Base-by-base conservation (phyloP, 805 yeast species). In the Lipomyces spencermartinsiae region DNA sequence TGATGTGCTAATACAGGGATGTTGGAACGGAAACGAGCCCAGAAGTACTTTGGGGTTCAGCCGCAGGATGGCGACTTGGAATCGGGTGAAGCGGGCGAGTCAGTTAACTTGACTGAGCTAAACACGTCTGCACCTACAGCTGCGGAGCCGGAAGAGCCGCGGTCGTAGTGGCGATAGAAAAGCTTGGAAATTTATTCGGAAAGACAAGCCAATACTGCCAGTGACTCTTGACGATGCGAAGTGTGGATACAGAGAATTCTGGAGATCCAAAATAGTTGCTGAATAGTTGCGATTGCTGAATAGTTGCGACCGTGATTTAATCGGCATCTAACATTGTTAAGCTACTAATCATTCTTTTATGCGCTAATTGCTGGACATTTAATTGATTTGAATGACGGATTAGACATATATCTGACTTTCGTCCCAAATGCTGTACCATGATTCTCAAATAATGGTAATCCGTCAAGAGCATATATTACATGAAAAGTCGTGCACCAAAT, bases 21-120 rank as follows among this genome's bases (percentile, higher is more conserved):
- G 74, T 73, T 73, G 37, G 75, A 71, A 16, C 74, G 75, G 10
- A 71, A 65, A 58, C 72, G 75, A 16, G 69, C 70, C 7, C 60
- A 60, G 22, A 71, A 71, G 37, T 71, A 71, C 69, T 53, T 59
- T 35, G 60, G 62, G n/a, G 58, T 69, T 4, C 65, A 46, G 31
- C n/a, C 66, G 1, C 49, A 33, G 14, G 64, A 65, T 6, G 12
- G 19, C 12, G 67, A 51, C 39, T 33, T 64, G 31, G 67, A 64
- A n/a, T 62, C 61, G 12, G 66, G 60, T 29, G 62, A 49, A 16
- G 25, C 53, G 12, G 37, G 29, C 12, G 62, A 65, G 34, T 22
- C 31, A 7, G 56, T 53, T 25, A 16, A 31, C 34, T 25, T 53
- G n/a, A 14, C 56, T 5, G 56, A 53, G n/a, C 34, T 53, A 16